Percentiles rank a stretch among this genome's conserved stretches.
Evolutionary conservation across 768 basidiomycete genomes (phyloP).

Genomic region (Chalciporus piperatus): DNA sequence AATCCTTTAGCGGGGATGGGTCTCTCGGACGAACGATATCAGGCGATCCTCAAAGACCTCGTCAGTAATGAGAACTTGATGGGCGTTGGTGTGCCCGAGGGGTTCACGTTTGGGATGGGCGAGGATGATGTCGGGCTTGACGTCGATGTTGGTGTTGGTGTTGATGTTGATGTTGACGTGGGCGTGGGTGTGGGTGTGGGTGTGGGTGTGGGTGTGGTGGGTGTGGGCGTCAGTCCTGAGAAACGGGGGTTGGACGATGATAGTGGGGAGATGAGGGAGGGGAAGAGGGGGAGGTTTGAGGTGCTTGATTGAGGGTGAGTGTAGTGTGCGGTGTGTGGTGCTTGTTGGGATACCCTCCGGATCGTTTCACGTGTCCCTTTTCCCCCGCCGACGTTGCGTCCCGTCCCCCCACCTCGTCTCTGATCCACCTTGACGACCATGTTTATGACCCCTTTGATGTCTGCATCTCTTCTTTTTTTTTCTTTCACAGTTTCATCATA

Average conservation of each 20-base stretch:
- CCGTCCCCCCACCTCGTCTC: too few species aligned
- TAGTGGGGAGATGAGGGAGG: conserved; percentile 39
- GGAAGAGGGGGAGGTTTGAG: conserved; percentile 62
- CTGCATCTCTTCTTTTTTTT: too few species aligned
- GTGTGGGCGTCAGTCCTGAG: conserved; percentile 26
- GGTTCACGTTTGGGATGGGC: conserved; percentile 18
- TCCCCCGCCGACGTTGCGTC: too few species aligned
- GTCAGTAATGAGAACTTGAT: conserved; percentile 61
- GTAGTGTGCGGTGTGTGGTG: not conserved
- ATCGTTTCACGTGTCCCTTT: not conserved
- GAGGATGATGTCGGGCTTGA: conserved; percentile 2
- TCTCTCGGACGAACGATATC: conserved; percentile 86
- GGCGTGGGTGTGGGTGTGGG: conserved; percentile 15
- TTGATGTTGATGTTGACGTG: conserved; percentile 28
- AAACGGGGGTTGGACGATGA: conserved; percentile 39
- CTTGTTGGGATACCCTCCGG: not conserved
- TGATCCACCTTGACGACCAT: too few species aligned
- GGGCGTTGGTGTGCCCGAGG: conserved; percentile 37
- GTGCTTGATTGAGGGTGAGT: conserved; percentile 45
- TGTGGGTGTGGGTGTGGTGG: conserved; percentile 15
- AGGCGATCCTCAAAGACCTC: conserved; percentile 69
- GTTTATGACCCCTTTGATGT: too few species aligned
- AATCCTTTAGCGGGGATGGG: conserved; percentile 89
- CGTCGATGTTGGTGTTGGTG: conserved; percentile 17
- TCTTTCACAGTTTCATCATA: too few species aligned